Conservation (phyloP, 805 yeast species). For the Blastobotrys peoriensis region DNA sequence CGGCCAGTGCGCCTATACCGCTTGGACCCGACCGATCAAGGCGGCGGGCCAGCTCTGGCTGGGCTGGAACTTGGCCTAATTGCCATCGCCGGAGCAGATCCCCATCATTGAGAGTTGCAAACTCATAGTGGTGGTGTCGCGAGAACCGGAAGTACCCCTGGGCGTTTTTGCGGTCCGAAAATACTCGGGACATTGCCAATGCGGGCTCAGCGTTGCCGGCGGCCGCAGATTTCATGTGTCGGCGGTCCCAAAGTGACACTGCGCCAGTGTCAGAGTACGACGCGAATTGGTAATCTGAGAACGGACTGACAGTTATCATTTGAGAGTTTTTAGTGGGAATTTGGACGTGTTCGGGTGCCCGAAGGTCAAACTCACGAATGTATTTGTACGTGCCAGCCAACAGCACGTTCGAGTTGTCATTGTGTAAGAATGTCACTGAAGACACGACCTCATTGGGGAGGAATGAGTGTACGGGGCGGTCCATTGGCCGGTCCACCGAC, state of each 20-base stretch:
- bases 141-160: constrained; percentile 35
- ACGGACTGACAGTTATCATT: constrained; percentile 64
- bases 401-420: constrained; percentile 47
- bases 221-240: constrained; percentile 22
- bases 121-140: constrained; percentile 58
- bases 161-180: constrained; percentile 12
- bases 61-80: constrained; percentile 39
- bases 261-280: constrained; percentile 82
- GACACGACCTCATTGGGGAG: constrained; percentile 70
- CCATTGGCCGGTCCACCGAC: constrained; percentile 44
- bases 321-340: constrained; percentile 68
- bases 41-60: constrained; percentile 3
- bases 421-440: constrained; percentile 61
- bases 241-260: constrained; percentile 52
- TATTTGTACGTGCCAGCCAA: constrained; percentile 73
- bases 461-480: constrained; percentile 35
- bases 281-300: constrained; percentile 59
- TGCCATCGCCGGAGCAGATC: constrained; percentile 76
- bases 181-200: constrained; percentile 19
- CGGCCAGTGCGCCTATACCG: no score
- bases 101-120: constrained; percentile 75
- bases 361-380: constrained; percentile 68
- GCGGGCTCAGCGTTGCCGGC: constrained; percentile 18
- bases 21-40: no score
- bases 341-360: constrained; percentile 56